Evolutionary conservation across 1,284 basidiomycete genomes (phyloP).

Genomic region (Gomphus bonarii): DNA sequence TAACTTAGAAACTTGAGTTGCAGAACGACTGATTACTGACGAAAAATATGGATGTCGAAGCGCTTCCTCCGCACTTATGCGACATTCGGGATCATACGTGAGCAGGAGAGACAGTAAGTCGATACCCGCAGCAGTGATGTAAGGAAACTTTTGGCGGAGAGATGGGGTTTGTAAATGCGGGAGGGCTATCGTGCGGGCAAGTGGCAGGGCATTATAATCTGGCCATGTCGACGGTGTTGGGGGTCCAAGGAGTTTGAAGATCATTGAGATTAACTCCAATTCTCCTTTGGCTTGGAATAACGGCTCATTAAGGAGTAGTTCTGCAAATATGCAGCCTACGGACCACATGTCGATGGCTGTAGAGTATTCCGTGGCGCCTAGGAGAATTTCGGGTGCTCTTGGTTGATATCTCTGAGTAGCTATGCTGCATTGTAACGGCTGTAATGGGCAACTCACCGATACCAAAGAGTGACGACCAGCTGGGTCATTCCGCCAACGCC

Average conservation of each 20-base stretch:
- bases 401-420: not conserved
- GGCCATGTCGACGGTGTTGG: slow-evolving; percentile 86
- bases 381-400: slow-evolving; percentile 91
- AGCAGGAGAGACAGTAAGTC: slow-evolving; percentile 79
- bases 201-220: slow-evolving; percentile 66
- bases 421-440: slow-evolving; percentile 9
- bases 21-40: slow-evolving; percentile 33
- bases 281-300: slow-evolving; percentile 95
- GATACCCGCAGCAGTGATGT: slow-evolving; percentile 74
- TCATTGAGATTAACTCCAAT: slow-evolving; percentile 85
- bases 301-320: slow-evolving; percentile 88
- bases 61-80: slow-evolving; percentile 85
- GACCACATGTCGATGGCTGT: slow-evolving; percentile 99
- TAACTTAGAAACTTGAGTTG: not conserved
- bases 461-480: slow-evolving; percentile 97
- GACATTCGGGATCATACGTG: slow-evolving; percentile 78
- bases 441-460: slow-evolving; percentile 55
- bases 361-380: slow-evolving; percentile 88
- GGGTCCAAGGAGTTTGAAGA: slow-evolving; percentile 87
- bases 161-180: slow-evolving; percentile 68
- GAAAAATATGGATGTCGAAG: slow-evolving; percentile 87
- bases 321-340: slow-evolving; percentile 98
- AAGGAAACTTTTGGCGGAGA: slow-evolving; percentile 70
- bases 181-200: slow-evolving; percentile 71
- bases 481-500: slow-evolving; percentile 92